Conservation (phyloP, 2,329 filamentous ascomycete species). For the Aschersonia sp. region DNA sequence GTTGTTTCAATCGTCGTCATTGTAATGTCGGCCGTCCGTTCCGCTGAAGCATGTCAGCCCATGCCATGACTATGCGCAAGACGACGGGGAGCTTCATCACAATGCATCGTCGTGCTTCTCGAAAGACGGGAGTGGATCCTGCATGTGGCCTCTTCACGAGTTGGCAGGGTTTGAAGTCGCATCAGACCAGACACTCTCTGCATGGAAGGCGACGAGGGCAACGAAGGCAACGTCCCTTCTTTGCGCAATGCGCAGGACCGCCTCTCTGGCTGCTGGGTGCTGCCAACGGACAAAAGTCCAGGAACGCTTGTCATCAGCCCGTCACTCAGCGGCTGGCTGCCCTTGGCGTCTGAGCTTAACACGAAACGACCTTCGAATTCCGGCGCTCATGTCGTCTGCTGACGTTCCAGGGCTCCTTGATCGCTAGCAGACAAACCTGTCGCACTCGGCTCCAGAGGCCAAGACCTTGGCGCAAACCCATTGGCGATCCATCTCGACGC, state of each 20-base stretch:
- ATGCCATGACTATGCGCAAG: neutral
- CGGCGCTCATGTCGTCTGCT: neutral
- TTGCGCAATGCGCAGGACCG: neutral
- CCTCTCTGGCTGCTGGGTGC: no score
- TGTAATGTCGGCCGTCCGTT: neutral
- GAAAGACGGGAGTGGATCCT: neutral
- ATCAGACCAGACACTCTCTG: no score
- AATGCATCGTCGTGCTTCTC: neutral
- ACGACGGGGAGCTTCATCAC: neutral
- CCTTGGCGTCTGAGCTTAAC: no score
- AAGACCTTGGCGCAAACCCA: conserved; percentile 1
- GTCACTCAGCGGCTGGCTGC: no score
- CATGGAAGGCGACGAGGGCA: no score
- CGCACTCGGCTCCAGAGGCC: conserved; percentile 2
- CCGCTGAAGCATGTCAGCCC: neutral
- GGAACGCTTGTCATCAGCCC: no score
- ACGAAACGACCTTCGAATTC: no score
- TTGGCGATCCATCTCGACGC: neutral
- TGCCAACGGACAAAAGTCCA: no score
- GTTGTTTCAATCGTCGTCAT: neutral
- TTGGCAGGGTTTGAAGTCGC: no score
- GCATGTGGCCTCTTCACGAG: neutral
- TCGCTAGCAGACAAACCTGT: neutral
- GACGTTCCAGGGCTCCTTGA: neutral
- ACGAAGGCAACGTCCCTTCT: neutral